These are phyloP conservation scores for Posidonia oceanica DNA, from an alignment of 116 monocot species.

Conservation along the genomic window DNA sequence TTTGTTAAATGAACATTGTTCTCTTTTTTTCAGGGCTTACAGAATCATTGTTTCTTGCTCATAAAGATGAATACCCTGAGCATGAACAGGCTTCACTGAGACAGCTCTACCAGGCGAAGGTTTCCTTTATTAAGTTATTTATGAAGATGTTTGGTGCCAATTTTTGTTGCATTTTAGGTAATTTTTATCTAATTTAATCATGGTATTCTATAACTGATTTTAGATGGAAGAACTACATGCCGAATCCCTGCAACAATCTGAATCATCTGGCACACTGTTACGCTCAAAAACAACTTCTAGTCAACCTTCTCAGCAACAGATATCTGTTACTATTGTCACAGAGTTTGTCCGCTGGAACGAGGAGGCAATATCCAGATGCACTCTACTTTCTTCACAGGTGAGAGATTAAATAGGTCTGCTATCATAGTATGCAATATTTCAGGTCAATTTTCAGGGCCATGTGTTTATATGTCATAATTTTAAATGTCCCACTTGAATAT, in stretches of 20 bases:
- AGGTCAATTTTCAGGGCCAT: neutral
- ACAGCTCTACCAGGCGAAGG: constrained; percentile 88
- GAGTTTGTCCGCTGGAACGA: constrained; percentile 99
- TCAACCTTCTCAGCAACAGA: constrained; percentile 66
- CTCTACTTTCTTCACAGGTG: constrained; percentile 83
- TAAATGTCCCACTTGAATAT: too few relatives aligned
- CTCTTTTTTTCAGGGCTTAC: constrained; percentile 60
- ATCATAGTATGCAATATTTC: too few relatives aligned
- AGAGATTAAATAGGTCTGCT: neutral
- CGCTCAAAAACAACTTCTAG: constrained; percentile 56
- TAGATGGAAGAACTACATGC: constrained; percentile 85
- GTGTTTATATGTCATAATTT: neutral
- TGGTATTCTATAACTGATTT: neutral
- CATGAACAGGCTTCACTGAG: constrained; percentile 92
- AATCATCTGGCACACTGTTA: constrained; percentile 50
- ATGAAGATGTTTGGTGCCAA: neutral
- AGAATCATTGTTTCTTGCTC: constrained; percentile 77
- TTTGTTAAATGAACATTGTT: neutral
- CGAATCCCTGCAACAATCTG: constrained; percentile 72
- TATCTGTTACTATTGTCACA: constrained; percentile 92
- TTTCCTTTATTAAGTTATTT: constrained; percentile 5
- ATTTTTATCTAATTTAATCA: neutral
- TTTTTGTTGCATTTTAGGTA: neutral
- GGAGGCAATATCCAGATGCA: constrained; percentile 94
- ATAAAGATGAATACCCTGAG: constrained; percentile 94